Evolutionary conservation across 1,284 basidiomycete genomes (phyloP).

Genomic region (Agaricales sp.): DNA sequence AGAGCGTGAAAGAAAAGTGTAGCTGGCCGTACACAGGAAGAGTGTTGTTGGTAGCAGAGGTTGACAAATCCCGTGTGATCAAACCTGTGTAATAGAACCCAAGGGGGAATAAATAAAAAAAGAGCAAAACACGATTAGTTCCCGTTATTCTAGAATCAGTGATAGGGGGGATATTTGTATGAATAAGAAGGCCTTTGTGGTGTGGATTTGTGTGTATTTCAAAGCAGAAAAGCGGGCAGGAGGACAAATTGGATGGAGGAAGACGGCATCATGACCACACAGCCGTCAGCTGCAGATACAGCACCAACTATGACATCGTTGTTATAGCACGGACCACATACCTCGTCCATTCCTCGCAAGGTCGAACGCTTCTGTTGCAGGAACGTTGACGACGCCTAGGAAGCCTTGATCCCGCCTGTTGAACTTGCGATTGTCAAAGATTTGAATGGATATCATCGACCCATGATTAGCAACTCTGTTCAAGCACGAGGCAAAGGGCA

Average conservation of each 20-base stretch:
- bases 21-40: slow-evolving; percentile 82
- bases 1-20: slow-evolving; percentile 63
- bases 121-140: no score
- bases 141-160: slow-evolving; percentile 61
- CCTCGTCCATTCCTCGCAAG: slow-evolving; percentile 84
- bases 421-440: slow-evolving; percentile 96
- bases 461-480: slow-evolving; percentile 84
- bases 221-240: slow-evolving; percentile 9
- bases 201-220: slow-evolving; percentile 73
- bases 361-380: slow-evolving; percentile 84
- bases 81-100: no score
- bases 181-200: slow-evolving; percentile 76
- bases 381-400: slow-evolving; percentile 88
- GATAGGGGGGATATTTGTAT: slow-evolving; percentile 73
- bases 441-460: slow-evolving; percentile 87
- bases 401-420: slow-evolving; percentile 94
- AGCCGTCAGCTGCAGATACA: slow-evolving; percentile 66
- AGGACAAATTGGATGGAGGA: no score
- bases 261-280: slow-evolving; percentile 55
- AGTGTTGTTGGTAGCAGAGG: slow-evolving; percentile 73
- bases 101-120: no score
- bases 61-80: slow-evolving; percentile 75
- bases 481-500: slow-evolving; percentile 5
- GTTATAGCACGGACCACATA: no score
- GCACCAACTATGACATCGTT: not conserved